phyloP scores from a whole-genome alignment of 345 rosid species.

The Melastoma malabathricum region DNA sequence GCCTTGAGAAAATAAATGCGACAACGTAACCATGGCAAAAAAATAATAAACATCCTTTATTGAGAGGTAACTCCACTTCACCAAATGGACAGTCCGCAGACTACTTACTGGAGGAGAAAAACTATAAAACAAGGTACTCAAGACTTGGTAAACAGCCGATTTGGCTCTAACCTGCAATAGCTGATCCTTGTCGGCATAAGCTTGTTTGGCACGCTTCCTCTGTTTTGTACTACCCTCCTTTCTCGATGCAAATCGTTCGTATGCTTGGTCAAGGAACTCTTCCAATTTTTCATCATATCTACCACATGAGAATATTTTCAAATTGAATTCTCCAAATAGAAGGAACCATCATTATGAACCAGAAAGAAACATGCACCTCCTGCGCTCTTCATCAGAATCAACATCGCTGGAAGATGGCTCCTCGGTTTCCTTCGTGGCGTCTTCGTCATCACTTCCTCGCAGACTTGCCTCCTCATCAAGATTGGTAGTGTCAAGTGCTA shows the following conservation, averaged over 20 bases:
- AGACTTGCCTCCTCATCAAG: conserved; percentile 28
- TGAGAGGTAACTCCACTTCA: background rate
- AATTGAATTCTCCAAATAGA: background rate
- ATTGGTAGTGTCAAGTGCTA: conserved; percentile 56
- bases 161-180: conserved; percentile 40
- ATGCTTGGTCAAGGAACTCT: conserved; percentile 59
- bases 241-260: conserved; percentile 50
- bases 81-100: too few relatives aligned
- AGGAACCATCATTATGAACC: background rate
- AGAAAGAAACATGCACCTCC: conserved; percentile 26
- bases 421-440: conserved; percentile 13
- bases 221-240: conserved; percentile 68
- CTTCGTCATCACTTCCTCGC: conserved; percentile 45
- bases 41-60: too few relatives aligned
- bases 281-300: conserved; percentile 77
- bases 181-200: conserved; percentile 39
- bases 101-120: too few relatives aligned
- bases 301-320: conserved; percentile 1
- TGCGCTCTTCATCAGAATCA: conserved; percentile 78
- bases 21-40: too few relatives aligned
- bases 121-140: background rate
- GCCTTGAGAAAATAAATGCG: too few relatives aligned
- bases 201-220: conserved; percentile 68
- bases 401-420: conserved; percentile 43
- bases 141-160: background rate